Base-by-base conservation (phyloP, 768 basidiomycete genomes). In the Mycena haematopus region DNA sequence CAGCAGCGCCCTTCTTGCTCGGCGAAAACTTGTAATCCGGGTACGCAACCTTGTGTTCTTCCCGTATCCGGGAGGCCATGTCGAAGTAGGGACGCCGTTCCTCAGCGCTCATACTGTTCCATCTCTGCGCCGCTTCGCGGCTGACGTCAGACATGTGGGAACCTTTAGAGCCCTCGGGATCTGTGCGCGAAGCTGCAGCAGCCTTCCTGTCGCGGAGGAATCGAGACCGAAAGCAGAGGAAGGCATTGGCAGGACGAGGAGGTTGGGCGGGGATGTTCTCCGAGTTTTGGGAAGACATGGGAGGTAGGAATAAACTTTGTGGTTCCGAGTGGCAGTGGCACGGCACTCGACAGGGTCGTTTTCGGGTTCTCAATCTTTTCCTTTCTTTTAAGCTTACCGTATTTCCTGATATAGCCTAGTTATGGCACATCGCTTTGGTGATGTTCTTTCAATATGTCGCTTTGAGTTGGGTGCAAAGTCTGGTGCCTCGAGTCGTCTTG, bases 181-280 rank as follows among this genome's bases (percentile, higher is more conserved):
- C 42, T n/a, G 42, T 21, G 3, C 25, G 42, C 25, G 42, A 31
- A 9, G 29, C 29, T 15, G 38, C n/a, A 5, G 21, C 27, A 24
- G 24, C 54, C 36, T 53, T 58, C 38, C 47, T 35, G 0, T 63
- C 52, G 27, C 38, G 52, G 22, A 58, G n/a, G 29, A 53, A 54
- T 13, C 29, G 52, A 13, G 62, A 58, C n/a, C 62, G 56, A 56
- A 63, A 63, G 56, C 56, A 58, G 5, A 63, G 0, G 21, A 63
- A 63, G 2, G 62, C 44, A 14, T 63, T 63, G 27, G 62, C 52
- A 24, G 62, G 62, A 19, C 62, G 62, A 8, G 62, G 56, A n/a
- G 47, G 40, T 22, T 27, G 56, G 9, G 46, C 45, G 15, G 53
- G 22, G n/a, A 27, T 21, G 8, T 27, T 46, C 13, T 46, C 44